phyloP scores from a whole-genome alignment of 2,329 filamentous ascomycete genomes.

The Exserohilum rostratum region DNA sequence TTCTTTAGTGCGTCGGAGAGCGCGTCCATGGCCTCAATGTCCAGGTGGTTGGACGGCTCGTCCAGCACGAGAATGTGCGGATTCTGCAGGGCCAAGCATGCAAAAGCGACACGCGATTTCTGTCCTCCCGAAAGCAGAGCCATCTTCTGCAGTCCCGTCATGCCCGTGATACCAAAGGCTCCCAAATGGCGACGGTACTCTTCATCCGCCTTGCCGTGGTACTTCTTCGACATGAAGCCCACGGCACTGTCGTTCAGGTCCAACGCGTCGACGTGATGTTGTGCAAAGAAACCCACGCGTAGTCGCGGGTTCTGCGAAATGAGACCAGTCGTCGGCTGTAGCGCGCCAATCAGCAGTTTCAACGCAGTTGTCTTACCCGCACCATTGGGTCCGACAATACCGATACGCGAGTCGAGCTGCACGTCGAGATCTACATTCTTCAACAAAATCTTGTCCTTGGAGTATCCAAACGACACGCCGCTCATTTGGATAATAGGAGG shows the following conservation, averaged over 20 bases:
- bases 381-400: slow-evolving; percentile 98
- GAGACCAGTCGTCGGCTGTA: slow-evolving; percentile 75
- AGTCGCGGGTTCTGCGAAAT: slow-evolving; percentile 89
- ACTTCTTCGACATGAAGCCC: slow-evolving; percentile 92
- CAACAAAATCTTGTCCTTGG: slow-evolving; percentile 76
- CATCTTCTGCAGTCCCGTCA: slow-evolving; percentile 96
- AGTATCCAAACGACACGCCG: slow-evolving; percentile 89
- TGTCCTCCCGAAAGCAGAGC: slow-evolving; percentile 92
- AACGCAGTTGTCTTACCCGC: slow-evolving; percentile 98
- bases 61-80: slow-evolving; percentile 97
- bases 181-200: slow-evolving; percentile 95
- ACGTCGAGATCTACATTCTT: slow-evolving; percentile 92
- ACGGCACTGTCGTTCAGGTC: slow-evolving; percentile 89
- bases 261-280: slow-evolving; percentile 96
- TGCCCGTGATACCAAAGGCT: slow-evolving; percentile 85
- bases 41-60: slow-evolving; percentile 97
- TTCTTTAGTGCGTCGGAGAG: slow-evolving; percentile 80
- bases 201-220: slow-evolving; percentile 90
- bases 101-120: slow-evolving; percentile 97
- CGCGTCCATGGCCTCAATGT: slow-evolving; percentile 99
- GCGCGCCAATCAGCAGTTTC: slow-evolving; percentile 90
- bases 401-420: slow-evolving; percentile 95
- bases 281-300: slow-evolving; percentile 94
- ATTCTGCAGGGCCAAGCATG: slow-evolving; percentile 90
- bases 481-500: slow-evolving; percentile 98